A percentile compares a stretch with the other conserved stretches of the same genome.
Evolutionary conservation across 257 asterid genomes (phyloP).

Genomic region (Nicotiana tabacum): DNA sequence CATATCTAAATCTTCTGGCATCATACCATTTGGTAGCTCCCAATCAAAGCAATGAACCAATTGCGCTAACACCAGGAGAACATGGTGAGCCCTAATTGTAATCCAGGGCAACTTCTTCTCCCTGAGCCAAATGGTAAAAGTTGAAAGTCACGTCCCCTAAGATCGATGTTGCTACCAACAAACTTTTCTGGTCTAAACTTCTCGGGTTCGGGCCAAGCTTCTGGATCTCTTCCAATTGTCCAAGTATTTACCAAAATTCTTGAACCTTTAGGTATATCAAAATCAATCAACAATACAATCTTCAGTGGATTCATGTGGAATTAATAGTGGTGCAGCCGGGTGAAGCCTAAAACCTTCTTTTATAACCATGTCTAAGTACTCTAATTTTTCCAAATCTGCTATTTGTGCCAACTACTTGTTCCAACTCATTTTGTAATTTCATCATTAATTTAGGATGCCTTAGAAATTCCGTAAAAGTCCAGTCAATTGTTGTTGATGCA

Average conservation of each 20-base stretch:
- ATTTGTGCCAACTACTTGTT: conserved; percentile 18
- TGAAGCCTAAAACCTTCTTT: conserved; percentile 26
- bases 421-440: conserved; percentile 19
- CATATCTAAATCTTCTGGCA: not conserved
- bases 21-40: not conserved
- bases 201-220: conserved; percentile 13
- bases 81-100: conserved; percentile 13
- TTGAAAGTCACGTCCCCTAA: conserved; percentile 12
- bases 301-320: conserved; percentile 20
- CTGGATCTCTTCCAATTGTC: conserved; percentile 16
- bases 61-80: conserved; percentile 13
- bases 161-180: not conserved
- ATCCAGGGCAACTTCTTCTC: conserved; percentile 20
- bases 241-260: conserved; percentile 11
- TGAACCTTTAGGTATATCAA: conserved; percentile 12
- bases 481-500: conserved; percentile 11
- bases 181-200: conserved; percentile 18
- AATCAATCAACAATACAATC: conserved; percentile 20
- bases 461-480: conserved; percentile 13
- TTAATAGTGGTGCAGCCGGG: conserved; percentile 18
- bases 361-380: conserved; percentile 20
- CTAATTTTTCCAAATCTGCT: conserved; percentile 13
- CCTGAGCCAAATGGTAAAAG: conserved; percentile 22
- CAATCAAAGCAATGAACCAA: conserved; percentile 6
- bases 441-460: conserved; percentile 9